Evolutionary conservation across 2,329 filamentous ascomycete genomes (phyloP).

Genomic region (Polychaeton citri): DNA sequence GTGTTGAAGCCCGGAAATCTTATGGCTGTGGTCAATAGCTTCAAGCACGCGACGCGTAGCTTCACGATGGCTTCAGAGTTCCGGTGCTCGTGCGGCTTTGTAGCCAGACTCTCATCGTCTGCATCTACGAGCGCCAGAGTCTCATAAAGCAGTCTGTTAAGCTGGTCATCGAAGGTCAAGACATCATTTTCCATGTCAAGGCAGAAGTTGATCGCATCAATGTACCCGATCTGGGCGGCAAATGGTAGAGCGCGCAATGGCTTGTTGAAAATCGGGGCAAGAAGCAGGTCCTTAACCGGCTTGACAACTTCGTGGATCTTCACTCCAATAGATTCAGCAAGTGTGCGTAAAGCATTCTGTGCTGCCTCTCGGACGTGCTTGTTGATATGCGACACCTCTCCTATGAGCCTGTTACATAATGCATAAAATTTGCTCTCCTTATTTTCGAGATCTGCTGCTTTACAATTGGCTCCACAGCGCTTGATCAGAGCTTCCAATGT

Average conservation of each 20-base stretch:
- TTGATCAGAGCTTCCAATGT: slow-evolving; percentile 66
- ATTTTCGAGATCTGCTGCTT: slow-evolving; percentile 64
- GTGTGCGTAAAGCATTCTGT: slow-evolving; percentile 63
- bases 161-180: slow-evolving; percentile 78
- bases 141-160: slow-evolving; percentile 84
- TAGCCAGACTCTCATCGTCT: slow-evolving; percentile 78
- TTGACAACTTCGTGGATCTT: slow-evolving; percentile 80
- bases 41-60: slow-evolving; percentile 83
- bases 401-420: slow-evolving; percentile 73
- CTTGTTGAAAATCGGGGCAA: slow-evolving; percentile 91
- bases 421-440: slow-evolving; percentile 55
- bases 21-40: slow-evolving; percentile 85
- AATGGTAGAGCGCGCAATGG: slow-evolving; percentile 87
- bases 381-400: slow-evolving; percentile 90
- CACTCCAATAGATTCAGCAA: slow-evolving; percentile 63
- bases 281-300: slow-evolving; percentile 76
- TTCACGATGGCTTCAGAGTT: slow-evolving; percentile 93
- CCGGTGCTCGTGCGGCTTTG: slow-evolving; percentile 86
- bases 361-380: slow-evolving; percentile 83
- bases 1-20: slow-evolving; percentile 83
- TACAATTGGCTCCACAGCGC: slow-evolving; percentile 62
- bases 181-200: slow-evolving; percentile 80
- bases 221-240: slow-evolving; percentile 90
- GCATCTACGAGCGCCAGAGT: slow-evolving; percentile 88
- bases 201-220: slow-evolving; percentile 94